These are phyloP conservation scores for Penicillium crystallinum DNA, from an alignment of 495 filamentous ascomycete species.

Conservation along the genomic window DNA sequence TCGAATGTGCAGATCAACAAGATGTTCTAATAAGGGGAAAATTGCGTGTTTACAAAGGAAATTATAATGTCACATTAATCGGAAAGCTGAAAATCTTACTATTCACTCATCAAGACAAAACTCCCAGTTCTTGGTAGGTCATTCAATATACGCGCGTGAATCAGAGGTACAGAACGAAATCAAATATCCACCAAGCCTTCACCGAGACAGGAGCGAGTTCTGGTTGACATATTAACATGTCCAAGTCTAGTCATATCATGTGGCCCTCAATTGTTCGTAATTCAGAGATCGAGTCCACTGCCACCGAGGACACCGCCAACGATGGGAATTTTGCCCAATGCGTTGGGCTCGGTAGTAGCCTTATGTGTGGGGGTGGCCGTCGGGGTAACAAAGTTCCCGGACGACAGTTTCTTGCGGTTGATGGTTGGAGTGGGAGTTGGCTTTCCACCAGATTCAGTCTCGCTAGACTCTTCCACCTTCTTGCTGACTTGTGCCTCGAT, in stretches of 20 bases:
- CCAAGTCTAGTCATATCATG: not conserved
- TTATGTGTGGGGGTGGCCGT: constrained; percentile 19
- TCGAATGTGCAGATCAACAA: not conserved
- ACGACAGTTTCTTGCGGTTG: constrained; percentile 7
- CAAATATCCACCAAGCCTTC: not conserved
- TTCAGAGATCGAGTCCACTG: constrained; percentile 15
- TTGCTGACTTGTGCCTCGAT: not conserved
- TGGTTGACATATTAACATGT: not conserved
- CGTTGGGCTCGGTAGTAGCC: constrained; percentile 21
- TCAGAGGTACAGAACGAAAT: not conserved
- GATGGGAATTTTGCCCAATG: constrained; percentile 27
- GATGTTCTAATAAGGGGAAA: too few species aligned
- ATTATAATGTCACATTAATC: not conserved
- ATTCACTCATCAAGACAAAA: not conserved
- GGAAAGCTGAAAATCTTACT: not conserved
- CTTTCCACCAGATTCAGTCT: constrained; percentile 4
- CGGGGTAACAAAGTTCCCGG: constrained; percentile 23
- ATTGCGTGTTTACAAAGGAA: not conserved
- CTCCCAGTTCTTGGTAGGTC: not conserved
- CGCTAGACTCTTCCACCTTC: not conserved
- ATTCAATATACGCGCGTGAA: not conserved
- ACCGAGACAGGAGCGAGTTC: not conserved
- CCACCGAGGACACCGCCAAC: constrained; percentile 27
- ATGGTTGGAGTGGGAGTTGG: constrained; percentile 9
- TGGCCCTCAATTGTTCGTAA: not conserved